Evolutionary conservation across 1,139 yeast genomes (phyloP).

Genomic region (Petasospora rhodanensis): DNA sequence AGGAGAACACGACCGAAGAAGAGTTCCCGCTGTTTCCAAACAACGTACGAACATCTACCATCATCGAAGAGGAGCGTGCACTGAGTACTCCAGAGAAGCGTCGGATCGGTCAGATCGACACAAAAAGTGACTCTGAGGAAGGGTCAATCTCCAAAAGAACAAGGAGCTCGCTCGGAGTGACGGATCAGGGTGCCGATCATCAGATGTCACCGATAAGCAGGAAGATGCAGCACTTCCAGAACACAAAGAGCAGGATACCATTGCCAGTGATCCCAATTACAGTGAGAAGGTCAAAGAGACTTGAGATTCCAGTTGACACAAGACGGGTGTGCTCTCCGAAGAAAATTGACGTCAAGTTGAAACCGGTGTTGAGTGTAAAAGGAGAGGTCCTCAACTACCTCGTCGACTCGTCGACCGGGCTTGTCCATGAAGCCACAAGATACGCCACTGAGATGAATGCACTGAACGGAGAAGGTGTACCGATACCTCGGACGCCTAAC

Average conservation of each 20-base stretch:
- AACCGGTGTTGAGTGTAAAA: slow-evolving; percentile 14
- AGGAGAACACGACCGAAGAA: background rate
- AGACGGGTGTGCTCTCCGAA: slow-evolving; percentile 17
- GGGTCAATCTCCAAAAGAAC: slow-evolving; percentile 13
- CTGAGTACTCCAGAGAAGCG: slow-evolving; percentile 18
- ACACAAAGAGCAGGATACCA: slow-evolving; percentile 20
- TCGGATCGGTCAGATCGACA: slow-evolving; percentile 1
- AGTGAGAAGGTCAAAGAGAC: slow-evolving; percentile 21
- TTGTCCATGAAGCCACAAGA: slow-evolving; percentile 63
- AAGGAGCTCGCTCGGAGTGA: slow-evolving; percentile 1
- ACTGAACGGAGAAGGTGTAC: slow-evolving; percentile 57
- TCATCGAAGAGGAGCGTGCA: slow-evolving; percentile 16
- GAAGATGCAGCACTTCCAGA: slow-evolving; percentile 7
- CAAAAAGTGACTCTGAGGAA: slow-evolving; percentile 5
- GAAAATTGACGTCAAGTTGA: slow-evolving; percentile 9
- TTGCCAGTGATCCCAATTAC: slow-evolving; percentile 9
- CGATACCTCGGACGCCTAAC: slow-evolving; percentile 53
- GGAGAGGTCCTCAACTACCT: slow-evolving; percentile 39
- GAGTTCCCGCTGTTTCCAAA: slow-evolving; percentile 17
- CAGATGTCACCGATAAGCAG: slow-evolving; percentile 8
- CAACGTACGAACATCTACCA: background rate
- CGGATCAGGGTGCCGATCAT: slow-evolving; percentile 1
- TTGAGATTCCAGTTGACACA: slow-evolving; percentile 7
- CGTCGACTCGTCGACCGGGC: slow-evolving; percentile 67
- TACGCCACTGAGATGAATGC: slow-evolving; percentile 75